Conservation (phyloP, 2,329 filamentous ascomycete species). For the Ilyonectria robusta region DNA sequence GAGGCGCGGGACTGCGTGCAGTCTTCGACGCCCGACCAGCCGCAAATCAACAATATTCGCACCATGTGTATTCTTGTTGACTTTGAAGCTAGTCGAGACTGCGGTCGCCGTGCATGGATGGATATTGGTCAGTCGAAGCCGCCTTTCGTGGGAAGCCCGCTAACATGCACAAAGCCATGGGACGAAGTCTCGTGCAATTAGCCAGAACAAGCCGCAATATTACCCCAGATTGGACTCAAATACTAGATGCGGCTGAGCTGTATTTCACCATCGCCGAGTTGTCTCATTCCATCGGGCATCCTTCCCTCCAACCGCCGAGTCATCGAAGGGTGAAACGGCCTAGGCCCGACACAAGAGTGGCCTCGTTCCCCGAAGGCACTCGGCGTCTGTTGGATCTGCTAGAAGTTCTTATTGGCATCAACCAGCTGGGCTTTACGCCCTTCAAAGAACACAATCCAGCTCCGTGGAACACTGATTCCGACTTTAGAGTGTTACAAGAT, state of each 20-base stretch:
- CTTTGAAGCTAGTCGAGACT: constrained; percentile 9
- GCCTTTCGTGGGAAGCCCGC: not conserved
- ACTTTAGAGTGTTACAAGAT: constrained; percentile 16
- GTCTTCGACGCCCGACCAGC: not conserved
- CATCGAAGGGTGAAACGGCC: not conserved
- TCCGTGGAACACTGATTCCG: constrained; percentile 8
- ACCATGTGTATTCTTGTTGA: constrained; percentile 20
- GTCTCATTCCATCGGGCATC: not conserved
- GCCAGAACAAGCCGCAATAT: not conserved
- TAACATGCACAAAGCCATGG: constrained; percentile 2
- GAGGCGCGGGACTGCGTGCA: constrained; percentile 3
- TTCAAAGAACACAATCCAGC: not conserved
- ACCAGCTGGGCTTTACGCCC: not conserved
- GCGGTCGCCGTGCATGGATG: constrained; percentile 20
- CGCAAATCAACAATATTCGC: constrained; percentile 4
- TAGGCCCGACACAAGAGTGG: not conserved
- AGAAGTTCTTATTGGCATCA: not conserved
- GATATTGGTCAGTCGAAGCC: constrained; percentile 15
- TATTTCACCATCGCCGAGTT: constrained; percentile 10
- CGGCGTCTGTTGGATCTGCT: not conserved
- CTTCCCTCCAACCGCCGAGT: constrained; percentile 1
- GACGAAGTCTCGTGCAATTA: constrained; percentile 5
- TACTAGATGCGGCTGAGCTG: not conserved
- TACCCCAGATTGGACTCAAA: not conserved
- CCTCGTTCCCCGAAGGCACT: not conserved